These are phyloP conservation scores for Plantago lanceolata DNA, from an alignment of 305 asterid species.

Conservation along the genomic window DNA sequence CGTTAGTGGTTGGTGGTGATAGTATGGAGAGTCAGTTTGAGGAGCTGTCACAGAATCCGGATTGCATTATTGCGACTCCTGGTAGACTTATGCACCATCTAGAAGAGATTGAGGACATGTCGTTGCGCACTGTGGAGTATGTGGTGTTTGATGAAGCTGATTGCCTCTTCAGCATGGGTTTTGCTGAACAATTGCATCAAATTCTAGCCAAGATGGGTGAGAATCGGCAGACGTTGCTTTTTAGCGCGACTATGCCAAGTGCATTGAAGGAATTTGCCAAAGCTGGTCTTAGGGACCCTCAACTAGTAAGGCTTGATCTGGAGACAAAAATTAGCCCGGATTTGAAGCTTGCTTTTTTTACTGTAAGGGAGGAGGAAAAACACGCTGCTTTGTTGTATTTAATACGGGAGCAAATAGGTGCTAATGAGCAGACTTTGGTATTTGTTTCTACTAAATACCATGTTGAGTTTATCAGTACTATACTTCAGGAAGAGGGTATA, in stretches of 20 bases:
- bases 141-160: conserved; percentile 96
- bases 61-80: conserved; percentile 83
- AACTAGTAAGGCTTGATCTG: conserved; percentile 84
- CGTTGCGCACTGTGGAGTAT: conserved; percentile 78
- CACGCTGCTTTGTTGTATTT: conserved; percentile 65
- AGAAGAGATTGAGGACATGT: conserved; percentile 90
- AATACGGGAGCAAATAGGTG: conserved; percentile 67
- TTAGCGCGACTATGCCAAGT: conserved; percentile 92
- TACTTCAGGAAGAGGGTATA: conserved; percentile 74
- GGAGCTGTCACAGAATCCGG: conserved; percentile 88
- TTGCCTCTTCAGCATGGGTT: conserved; percentile 92
- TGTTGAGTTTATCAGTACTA: conserved; percentile 63
- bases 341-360: conserved; percentile 67
- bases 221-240: conserved; percentile 85
- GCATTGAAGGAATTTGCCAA: conserved; percentile 97
- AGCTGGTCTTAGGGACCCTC: conserved; percentile 94
- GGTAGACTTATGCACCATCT: conserved; percentile 92
- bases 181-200: conserved; percentile 75
- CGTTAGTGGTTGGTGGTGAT: conserved; percentile 93
- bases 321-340: conserved; percentile 90
- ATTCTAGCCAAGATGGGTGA: conserved; percentile 67
- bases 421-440: conserved; percentile 66
- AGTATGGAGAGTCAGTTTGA: conserved; percentile 97
- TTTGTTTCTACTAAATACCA: conserved; percentile 91
- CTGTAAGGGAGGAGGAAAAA: conserved; percentile 82